A percentile compares a stretch with the other conserved stretches of the same genome.
Conservation (phyloP, 2,329 filamentous ascomycete species). For the Xylariaceae sp. region DNA sequence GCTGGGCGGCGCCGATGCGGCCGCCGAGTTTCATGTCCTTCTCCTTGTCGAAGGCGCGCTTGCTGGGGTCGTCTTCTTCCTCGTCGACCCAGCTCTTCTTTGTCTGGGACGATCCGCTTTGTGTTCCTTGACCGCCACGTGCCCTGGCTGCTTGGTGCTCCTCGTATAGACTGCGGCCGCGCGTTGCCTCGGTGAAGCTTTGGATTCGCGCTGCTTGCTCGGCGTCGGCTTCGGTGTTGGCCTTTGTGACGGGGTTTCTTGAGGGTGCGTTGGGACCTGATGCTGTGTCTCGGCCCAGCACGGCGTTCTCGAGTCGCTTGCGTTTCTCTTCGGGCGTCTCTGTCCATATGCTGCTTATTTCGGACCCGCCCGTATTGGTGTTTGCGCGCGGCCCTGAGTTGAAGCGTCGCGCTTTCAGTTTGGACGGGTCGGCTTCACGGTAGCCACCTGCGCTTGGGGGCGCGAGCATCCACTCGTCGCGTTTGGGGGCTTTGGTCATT, state of each 20-base stretch:
- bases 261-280: slow-evolving; percentile 27
- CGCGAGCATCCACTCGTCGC: slow-evolving; percentile 82
- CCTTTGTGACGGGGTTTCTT: neutral
- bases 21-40: slow-evolving; percentile 85
- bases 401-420: slow-evolving; percentile 77
- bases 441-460: slow-evolving; percentile 57
- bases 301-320: slow-evolving; percentile 72
- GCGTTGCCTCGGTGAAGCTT: slow-evolving; percentile 49
- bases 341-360: slow-evolving; percentile 74
- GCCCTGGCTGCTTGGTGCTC: slow-evolving; percentile 46
- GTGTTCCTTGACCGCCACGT: slow-evolving; percentile 19
- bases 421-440: slow-evolving; percentile 73
- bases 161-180: slow-evolving; percentile 57
- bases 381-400: slow-evolving; percentile 54
- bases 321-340: slow-evolving; percentile 88
- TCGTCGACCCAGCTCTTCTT: slow-evolving; percentile 42
- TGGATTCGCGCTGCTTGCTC: slow-evolving; percentile 47
- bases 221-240: slow-evolving; percentile 47
- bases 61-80: slow-evolving; percentile 86
- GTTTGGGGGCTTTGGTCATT: slow-evolving; percentile 49
- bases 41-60: slow-evolving; percentile 81
- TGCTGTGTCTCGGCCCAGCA: slow-evolving; percentile 62
- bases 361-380: slow-evolving; percentile 35
- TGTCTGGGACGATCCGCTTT: slow-evolving; percentile 20
- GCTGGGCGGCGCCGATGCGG: slow-evolving; percentile 67